Evolutionary conservation across 2,329 filamentous ascomycete genomes (phyloP), one percentile per base, ranked within the genome.

Genomic region (Cadophora sp.): DNA sequence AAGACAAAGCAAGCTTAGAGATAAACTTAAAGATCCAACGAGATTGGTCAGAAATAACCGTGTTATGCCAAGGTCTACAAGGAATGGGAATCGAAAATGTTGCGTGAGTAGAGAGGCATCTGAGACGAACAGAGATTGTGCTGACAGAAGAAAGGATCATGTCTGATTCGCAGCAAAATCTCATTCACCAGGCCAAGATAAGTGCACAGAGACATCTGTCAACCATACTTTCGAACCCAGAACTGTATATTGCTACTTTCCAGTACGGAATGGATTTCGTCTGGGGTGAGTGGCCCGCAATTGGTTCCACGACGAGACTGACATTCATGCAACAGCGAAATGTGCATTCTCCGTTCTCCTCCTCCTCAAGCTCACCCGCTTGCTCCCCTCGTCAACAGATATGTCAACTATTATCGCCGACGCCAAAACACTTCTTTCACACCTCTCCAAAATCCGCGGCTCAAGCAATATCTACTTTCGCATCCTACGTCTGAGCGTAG

Each of bases 241-340:
- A 79, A 16, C 72, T 77, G 1, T 87, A 87, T 70, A 80, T 87
- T 9, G 80, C 78, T 16, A 83, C 82, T 18, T 80, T 87, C 41
- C 81, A 80, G 36, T 86, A 83, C 69, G 83, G 84, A 0, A 85
- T 85, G 80, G 84, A 86, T 64, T 87, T 86, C 66, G 84, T 87
- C 22, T 86, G 84, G 84, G 68, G 70, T 70, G 61, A 30, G 64
- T 59, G 24, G 2, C 30, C 51, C 22, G 30, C 22, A 11, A 7
- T 8, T 2, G 22, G 18, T n/a, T 50, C 13, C 8, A 39, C n/a
- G 22, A 16, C n/a, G 18, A 39, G n/a, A n/a, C 62, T 69, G 39
- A 67, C 47, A 51, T 27, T 8, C n/a, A 0, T 11, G 11, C 22
- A 27, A 50, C 27, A 71, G 84, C 84, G 0, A 87, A 87, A 72